These are phyloP conservation scores for Caryopteris hybrid DNA, from an alignment of 305 asterid species.

Conservation along the genomic window DNA sequence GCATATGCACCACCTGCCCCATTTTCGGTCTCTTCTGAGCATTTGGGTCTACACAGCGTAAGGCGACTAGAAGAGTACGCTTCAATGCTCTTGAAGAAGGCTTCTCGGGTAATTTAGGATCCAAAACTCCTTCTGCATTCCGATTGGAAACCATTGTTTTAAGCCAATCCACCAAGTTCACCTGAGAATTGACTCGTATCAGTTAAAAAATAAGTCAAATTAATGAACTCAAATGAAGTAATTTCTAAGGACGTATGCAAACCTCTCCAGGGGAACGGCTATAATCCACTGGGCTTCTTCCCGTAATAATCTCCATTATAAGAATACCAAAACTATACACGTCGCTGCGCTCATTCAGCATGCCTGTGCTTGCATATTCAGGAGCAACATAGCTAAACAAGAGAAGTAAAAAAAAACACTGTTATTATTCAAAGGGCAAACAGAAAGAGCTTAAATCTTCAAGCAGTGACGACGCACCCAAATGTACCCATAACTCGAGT, in stretches of 20 bases:
- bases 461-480: slow-evolving; percentile 47
- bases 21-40: slow-evolving; percentile 90
- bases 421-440: slow-evolving; percentile 4
- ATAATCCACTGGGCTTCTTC: slow-evolving; percentile 80
- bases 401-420: slow-evolving; percentile 12
- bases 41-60: slow-evolving; percentile 87
- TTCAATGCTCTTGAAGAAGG: slow-evolving; percentile 87
- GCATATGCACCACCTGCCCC: slow-evolving; percentile 95
- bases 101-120: slow-evolving; percentile 64
- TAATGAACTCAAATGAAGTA: background rate
- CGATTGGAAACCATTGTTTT: slow-evolving; percentile 81
- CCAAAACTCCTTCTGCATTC: slow-evolving; percentile 77
- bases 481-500: slow-evolving; percentile 97
- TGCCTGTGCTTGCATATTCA: slow-evolving; percentile 89
- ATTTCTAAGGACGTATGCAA: background rate
- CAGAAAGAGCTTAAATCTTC: too few relatives aligned
- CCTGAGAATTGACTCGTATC: slow-evolving; percentile 34
- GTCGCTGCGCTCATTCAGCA: slow-evolving; percentile 93
- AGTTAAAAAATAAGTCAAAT: background rate
- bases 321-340: slow-evolving; percentile 90
- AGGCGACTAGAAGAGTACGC: slow-evolving; percentile 76
- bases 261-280: slow-evolving; percentile 84
- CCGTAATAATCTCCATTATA: slow-evolving; percentile 79
- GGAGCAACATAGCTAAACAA: slow-evolving; percentile 84
- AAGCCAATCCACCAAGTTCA: slow-evolving; percentile 86